Conservation (phyloP, 805 yeast genomes). For the Metschnikowia borealis region DNA sequence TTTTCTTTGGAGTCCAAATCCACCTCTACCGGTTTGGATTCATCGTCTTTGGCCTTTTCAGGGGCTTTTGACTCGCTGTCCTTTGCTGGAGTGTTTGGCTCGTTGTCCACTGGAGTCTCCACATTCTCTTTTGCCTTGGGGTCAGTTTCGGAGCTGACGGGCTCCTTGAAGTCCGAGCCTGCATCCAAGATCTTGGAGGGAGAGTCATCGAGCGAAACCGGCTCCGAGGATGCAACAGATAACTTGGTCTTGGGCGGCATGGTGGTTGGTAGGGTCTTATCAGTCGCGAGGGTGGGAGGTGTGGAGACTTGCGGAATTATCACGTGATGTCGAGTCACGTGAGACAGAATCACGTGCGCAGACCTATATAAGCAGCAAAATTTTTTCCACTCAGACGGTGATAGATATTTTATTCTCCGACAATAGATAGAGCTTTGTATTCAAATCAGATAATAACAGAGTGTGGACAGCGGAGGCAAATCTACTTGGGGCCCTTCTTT, state of each 20-base stretch:
- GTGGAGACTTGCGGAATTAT: neutral
- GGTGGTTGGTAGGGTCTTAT: neutral
- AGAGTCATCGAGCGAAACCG: slow-evolving; percentile 24
- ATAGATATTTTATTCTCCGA: slow-evolving; percentile 33
- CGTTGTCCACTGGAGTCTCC: slow-evolving; percentile 1
- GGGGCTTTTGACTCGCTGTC: neutral
- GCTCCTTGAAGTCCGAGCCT: slow-evolving; percentile 3
- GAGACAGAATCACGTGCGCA: slow-evolving; percentile 3
- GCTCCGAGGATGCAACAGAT: slow-evolving; percentile 32
- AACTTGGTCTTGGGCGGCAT: slow-evolving; percentile 21
- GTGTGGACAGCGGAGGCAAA: slow-evolving; percentile 50
- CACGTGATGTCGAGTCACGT: neutral
- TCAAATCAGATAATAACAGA: slow-evolving; percentile 24
- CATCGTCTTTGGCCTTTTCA: neutral
- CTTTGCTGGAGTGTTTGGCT: neutral
- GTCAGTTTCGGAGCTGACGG: neutral
- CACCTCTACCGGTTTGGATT: neutral
- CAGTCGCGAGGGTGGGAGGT: neutral
- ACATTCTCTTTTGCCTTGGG: neutral
- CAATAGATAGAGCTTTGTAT: slow-evolving; percentile 40
- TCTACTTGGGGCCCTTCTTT: slow-evolving; percentile 5
- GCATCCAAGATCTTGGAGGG: slow-evolving; percentile 5
- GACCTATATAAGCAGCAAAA: neutral
- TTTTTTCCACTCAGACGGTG: slow-evolving; percentile 15
- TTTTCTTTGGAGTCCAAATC: neutral